Percentiles rank a stretch among this genome's conserved stretches.
Evolutionary conservation across 148 eudicot genomes (phyloP).

Genomic region (Amaranthus hypochondriacus): DNA sequence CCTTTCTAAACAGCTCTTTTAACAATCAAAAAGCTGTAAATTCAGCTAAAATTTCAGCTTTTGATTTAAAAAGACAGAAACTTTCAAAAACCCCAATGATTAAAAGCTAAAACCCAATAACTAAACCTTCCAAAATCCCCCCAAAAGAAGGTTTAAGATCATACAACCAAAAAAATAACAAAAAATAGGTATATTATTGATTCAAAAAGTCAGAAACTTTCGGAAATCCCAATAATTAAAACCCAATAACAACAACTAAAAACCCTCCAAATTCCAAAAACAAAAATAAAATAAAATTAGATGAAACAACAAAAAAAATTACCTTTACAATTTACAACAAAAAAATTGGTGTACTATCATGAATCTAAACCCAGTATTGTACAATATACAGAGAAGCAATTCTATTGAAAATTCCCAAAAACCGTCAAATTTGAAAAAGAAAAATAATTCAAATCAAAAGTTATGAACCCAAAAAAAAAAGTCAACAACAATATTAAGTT

Average conservation of each 20-base stretch:
- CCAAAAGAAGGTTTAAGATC: too few relatives aligned
- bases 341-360: not conserved
- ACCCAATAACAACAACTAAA: not conserved
- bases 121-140: too few relatives aligned
- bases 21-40: slow-evolving; percentile 2
- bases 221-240: not conserved
- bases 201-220: not conserved
- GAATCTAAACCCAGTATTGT: not conserved
- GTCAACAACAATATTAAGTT: slow-evolving; percentile 14
- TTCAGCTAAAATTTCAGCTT: not conserved
- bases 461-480: slow-evolving; percentile 15
- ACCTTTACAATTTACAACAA: slow-evolving; percentile 5
- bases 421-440: slow-evolving; percentile 13
- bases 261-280: slow-evolving; percentile 2
- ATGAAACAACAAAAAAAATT: not conserved
- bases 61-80: slow-evolving; percentile 2
- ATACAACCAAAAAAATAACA: too few relatives aligned
- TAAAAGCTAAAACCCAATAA: not conserved
- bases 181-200: not conserved
- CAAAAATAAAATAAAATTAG: too few relatives aligned
- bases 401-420: slow-evolving; percentile 10
- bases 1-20: slow-evolving; percentile 6
- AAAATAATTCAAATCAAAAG: slow-evolving; percentile 6
- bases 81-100: slow-evolving; percentile 1
- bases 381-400: too few relatives aligned